Percentiles rank a stretch among this genome's conserved stretches.
phyloP scores from a whole-genome alignment of 345 rosid species.

The Nasturtium officinale region DNA sequence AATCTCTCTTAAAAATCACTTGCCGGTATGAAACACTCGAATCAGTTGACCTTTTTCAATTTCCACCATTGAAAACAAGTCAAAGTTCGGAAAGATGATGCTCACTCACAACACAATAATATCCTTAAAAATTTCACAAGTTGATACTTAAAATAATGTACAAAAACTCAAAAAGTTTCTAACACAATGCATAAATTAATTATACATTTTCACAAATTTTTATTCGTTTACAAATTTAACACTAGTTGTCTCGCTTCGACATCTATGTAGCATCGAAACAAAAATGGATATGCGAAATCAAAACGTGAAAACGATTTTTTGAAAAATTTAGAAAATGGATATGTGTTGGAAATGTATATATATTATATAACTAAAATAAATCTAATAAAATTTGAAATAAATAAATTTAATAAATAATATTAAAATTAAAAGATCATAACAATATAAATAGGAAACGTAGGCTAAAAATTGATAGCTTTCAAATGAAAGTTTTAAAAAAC shows the following conservation, averaged over 20 bases:
- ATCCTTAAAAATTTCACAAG: not conserved
- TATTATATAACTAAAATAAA: too few species aligned
- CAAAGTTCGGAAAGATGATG: constrained; percentile 21
- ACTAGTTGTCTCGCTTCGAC: not conserved
- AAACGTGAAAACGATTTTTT: too few species aligned
- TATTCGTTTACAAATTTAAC: not conserved
- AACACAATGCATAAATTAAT: not conserved
- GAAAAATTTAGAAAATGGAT: too few species aligned
- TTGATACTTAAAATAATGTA: not conserved
- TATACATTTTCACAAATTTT: not conserved
- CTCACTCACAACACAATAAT: not conserved
- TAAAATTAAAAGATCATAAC: too few species aligned
- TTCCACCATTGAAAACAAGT: constrained; percentile 10
- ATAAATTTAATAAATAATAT: too few species aligned
- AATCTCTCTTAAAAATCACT: not conserved
- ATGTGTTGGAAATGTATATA: too few species aligned
- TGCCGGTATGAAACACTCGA: not conserved
- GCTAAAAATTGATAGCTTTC: too few species aligned
- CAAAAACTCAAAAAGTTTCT: not conserved
- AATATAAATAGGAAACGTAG: too few species aligned
- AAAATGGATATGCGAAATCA: too few species aligned
- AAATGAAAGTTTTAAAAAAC: too few species aligned
- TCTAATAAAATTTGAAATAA: too few species aligned
- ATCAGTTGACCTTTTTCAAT: not conserved
- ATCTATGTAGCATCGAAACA: too few species aligned